Evolutionary conservation across 371 early-diverging fungal species (phyloP).

Genomic region (Rhizopus stolonifer): DNA sequence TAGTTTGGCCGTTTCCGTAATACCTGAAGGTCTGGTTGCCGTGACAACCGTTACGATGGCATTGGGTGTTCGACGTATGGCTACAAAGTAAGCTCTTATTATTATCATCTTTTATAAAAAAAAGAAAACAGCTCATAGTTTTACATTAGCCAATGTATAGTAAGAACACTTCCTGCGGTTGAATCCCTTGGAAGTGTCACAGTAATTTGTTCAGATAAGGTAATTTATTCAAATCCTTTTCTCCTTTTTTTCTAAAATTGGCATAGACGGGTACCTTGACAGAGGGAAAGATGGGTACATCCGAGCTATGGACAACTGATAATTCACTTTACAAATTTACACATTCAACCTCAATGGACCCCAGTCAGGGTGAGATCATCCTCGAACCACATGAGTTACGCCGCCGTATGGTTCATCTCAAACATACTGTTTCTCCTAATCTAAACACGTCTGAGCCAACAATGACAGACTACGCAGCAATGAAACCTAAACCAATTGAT

Average conservation of each 20-base stretch:
- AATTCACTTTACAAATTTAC: constrained; percentile 64
- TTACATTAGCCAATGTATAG: constrained; percentile 65
- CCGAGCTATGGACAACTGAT: constrained; percentile 72
- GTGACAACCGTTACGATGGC: constrained; percentile 95
- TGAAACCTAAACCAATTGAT: constrained; percentile 34
- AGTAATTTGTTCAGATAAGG: constrained; percentile 95
- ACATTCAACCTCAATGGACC: constrained; percentile 65
- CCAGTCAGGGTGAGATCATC: constrained; percentile 60
- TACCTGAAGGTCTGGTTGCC: constrained; percentile 95
- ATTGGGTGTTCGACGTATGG: constrained; percentile 88
- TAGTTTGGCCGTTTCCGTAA: constrained; percentile 83
- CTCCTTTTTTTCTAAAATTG: neutral
- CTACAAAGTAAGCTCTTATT: constrained; percentile 74
- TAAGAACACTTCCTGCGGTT: constrained; percentile 85
- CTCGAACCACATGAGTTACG: constrained; percentile 35
- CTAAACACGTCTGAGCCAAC: neutral
- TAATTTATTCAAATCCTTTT: constrained; percentile 18
- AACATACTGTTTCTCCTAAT: constrained; percentile 17
- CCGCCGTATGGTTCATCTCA: constrained; percentile 43
- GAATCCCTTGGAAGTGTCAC: constrained; percentile 93
- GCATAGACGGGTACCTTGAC: constrained; percentile 93
- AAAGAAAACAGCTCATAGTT: no score
- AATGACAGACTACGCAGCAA: constrained; percentile 27
- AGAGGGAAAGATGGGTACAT: constrained; percentile 87
- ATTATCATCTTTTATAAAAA: neutral